These are phyloP conservation scores for Neurospora intermedia DNA, from an alignment of 495 filamentous ascomycete species.

Conservation along the genomic window DNA sequence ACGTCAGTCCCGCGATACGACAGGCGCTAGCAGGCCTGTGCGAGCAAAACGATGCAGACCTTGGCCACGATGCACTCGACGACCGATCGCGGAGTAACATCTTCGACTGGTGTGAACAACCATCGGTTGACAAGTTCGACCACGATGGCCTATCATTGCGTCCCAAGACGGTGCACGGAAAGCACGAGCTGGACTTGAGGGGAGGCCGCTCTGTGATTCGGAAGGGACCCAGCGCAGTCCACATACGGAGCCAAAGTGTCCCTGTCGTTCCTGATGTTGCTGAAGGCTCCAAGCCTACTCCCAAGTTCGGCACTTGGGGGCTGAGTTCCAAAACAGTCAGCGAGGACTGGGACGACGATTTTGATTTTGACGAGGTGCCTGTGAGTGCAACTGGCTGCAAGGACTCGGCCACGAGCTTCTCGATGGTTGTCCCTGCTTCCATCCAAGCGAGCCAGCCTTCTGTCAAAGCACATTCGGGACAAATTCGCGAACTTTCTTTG, in stretches of 20 bases:
- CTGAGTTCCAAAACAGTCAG: conserved; percentile 71
- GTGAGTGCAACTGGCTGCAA: conserved; percentile 27
- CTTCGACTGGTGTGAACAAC: conserved; percentile 81
- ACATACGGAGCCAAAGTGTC: conserved; percentile 93
- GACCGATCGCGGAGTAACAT: conserved; percentile 50
- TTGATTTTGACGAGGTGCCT: conserved; percentile 56
- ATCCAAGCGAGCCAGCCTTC: conserved; percentile 79
- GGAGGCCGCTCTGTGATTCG: conserved; percentile 66
- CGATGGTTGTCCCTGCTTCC: conserved; percentile 68
- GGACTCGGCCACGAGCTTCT: conserved; percentile 36
- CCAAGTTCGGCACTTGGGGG: conserved; percentile 86
- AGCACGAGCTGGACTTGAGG: conserved; percentile 61
- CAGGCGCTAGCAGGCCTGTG: conserved; percentile 32
- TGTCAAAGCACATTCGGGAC: conserved; percentile 75
- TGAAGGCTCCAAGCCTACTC: conserved; percentile 45
- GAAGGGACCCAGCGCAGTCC: conserved; percentile 63
- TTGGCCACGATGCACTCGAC: conserved; percentile 20
- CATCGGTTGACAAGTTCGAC: conserved; percentile 44
- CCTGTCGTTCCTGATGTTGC: conserved; percentile 61
- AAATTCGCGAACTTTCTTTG: conserved; percentile 73
- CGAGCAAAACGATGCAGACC: conserved; percentile 26
- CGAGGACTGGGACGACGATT: conserved; percentile 82
- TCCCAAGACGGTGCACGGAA: conserved; percentile 85
- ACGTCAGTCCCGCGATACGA: conserved; percentile 35
- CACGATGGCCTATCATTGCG: conserved; percentile 47